Percentiles rank a stretch among this genome's conserved stretches.
phyloP scores from a whole-genome alignment of 495 filamentous ascomycete genomes.

The Penicillium coffeae region DNA sequence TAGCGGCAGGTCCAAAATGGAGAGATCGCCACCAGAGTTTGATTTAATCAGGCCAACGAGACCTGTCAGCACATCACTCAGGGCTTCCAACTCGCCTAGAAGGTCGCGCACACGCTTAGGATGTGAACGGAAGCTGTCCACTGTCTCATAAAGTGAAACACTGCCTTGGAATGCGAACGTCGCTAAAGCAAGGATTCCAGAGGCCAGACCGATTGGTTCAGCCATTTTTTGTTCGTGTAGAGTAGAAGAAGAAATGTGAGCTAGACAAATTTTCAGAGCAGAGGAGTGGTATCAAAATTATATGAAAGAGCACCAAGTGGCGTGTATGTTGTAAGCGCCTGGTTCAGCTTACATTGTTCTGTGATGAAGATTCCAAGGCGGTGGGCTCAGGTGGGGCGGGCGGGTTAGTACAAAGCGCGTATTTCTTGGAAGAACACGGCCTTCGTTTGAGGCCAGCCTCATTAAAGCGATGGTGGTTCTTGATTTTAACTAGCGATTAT shows the following conservation, averaged over 20 bases:
- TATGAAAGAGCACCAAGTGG: too few relatives aligned
- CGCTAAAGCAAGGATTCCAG: slow-evolving; percentile 23
- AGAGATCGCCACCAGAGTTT: slow-evolving; percentile 10
- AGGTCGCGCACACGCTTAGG: slow-evolving; percentile 38
- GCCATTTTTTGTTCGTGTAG: slow-evolving; percentile 16
- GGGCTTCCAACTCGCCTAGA: slow-evolving; percentile 34
- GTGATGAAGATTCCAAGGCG: too few relatives aligned
- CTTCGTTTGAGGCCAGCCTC: too few relatives aligned
- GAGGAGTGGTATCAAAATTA: too few relatives aligned
- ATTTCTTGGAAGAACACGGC: too few relatives aligned
- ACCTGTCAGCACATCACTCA: slow-evolving; percentile 31
- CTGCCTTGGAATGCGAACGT: slow-evolving; percentile 43
- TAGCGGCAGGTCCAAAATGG: slow-evolving; percentile 20
- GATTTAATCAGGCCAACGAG: slow-evolving; percentile 27
- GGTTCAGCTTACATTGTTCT: too few relatives aligned
- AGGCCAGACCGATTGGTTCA: slow-evolving; percentile 27
- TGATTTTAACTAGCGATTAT: too few relatives aligned
- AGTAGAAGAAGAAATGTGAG: not conserved
- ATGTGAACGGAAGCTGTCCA: slow-evolving; percentile 38
- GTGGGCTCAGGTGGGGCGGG: too few relatives aligned
- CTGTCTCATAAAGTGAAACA: slow-evolving; percentile 31
- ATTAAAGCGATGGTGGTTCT: too few relatives aligned
- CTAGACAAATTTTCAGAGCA: not conserved
- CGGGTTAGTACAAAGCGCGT: too few relatives aligned
- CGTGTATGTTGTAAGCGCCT: too few relatives aligned